Percentiles rank a stretch among this genome's conserved stretches.
Conservation (phyloP, 192 early-diverging fungal genomes). For the Podila epicladia region DNA sequence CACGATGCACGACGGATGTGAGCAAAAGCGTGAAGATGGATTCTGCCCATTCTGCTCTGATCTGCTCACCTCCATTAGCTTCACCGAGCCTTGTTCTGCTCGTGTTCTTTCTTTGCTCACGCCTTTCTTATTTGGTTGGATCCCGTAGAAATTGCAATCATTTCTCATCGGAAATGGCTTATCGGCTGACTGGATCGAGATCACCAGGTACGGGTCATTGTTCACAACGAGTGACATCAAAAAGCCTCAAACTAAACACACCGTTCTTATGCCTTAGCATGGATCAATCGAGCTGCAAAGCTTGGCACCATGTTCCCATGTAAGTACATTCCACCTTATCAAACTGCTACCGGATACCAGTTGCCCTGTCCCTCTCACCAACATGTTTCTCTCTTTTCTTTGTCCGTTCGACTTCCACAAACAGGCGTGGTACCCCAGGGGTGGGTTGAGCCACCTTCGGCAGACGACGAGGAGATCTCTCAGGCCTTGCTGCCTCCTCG, state of each 20-base stretch:
- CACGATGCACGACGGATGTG: no score
- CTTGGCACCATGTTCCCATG: conserved; percentile 59
- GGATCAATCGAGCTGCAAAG: conserved; percentile 58
- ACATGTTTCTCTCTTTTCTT: no score
- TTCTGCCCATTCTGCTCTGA: no score
- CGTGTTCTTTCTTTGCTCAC: not conserved
- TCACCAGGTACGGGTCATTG: conserved; percentile 24
- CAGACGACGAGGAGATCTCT: conserved; percentile 37
- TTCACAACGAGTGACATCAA: no score
- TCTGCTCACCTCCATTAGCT: no score
- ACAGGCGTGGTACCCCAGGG: conserved; percentile 49
- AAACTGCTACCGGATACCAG: no score
- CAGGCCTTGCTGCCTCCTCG: conserved; percentile 28
- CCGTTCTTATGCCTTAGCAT: conserved; percentile 23
- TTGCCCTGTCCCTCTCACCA: no score
- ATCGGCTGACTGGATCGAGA: conserved; percentile 37
- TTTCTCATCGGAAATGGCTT: conserved; percentile 49
- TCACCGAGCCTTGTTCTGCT: no score
- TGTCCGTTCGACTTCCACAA: not conserved
- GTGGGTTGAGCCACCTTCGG: conserved; percentile 54
- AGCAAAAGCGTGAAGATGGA: no score
- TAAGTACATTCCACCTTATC: not conserved
- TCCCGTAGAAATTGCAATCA: conserved; percentile 43
- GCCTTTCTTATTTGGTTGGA: not conserved
- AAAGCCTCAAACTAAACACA: no score